Evolutionary conservation across 805 yeast genomes (phyloP).

Genomic region (Blastobotrys chiropterorum): DNA sequence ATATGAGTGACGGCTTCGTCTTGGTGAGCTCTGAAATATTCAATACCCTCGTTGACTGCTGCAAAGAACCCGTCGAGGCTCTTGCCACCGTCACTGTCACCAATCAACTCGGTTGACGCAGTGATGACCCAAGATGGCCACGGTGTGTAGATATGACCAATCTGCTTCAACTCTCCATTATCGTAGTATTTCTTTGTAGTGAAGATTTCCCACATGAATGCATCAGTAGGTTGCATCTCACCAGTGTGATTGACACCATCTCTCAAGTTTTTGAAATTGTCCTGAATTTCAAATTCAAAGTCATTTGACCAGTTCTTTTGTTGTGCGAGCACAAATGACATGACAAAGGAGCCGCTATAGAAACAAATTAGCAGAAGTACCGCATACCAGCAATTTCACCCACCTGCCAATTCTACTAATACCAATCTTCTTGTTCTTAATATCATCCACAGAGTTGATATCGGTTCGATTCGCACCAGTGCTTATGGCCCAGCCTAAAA

Average conservation of each 20-base stretch:
- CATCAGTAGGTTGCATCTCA: constrained; percentile 52
- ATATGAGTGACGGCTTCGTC: constrained; percentile 67
- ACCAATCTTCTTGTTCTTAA: constrained; percentile 62
- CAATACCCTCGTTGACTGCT: constrained; percentile 62
- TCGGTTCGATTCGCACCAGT: constrained; percentile 63
- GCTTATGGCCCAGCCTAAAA: constrained; percentile 65
- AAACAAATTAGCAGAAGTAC: constrained; percentile 23
- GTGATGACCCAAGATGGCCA: constrained; percentile 95
- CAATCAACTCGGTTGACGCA: constrained; percentile 38
- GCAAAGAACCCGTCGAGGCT: constrained; percentile 38
- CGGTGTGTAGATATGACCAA: constrained; percentile 89
- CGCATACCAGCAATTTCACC: not conserved
- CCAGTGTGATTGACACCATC: constrained; percentile 63
- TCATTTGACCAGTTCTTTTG: constrained; percentile 43
- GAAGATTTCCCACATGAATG: constrained; percentile 95
- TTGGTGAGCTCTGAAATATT: constrained; percentile 51
- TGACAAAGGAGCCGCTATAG: constrained; percentile 67
- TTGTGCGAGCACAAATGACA: constrained; percentile 78
- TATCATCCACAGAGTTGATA: constrained; percentile 43
- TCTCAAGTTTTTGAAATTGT: constrained; percentile 69
- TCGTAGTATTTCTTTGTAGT: constrained; percentile 84
- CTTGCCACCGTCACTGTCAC: constrained; percentile 23
- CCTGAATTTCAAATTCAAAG: constrained; percentile 48
- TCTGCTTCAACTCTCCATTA: constrained; percentile 65
- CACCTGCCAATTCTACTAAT: constrained; percentile 71